Conservation (phyloP, 225 moss, liverwort and hornwort genomes). For the Bryoerythrophyllum caledonicum region DNA sequence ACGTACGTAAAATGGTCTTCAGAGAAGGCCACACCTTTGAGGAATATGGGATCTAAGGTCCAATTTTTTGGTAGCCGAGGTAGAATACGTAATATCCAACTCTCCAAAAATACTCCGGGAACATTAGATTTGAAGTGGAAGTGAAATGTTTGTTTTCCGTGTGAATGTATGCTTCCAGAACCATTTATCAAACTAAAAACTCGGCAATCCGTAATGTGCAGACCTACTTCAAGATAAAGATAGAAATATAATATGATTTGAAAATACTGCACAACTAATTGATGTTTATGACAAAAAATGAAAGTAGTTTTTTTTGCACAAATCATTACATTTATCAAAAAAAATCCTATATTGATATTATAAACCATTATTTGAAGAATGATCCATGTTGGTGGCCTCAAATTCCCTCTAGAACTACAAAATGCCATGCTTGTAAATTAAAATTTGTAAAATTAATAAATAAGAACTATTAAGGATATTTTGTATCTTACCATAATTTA, state of each 20-base stretch:
- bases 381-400: background rate
- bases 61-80: conserved; percentile 24
- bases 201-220: conserved; percentile 21
- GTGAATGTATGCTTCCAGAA: conserved; percentile 30
- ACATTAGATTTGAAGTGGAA: conserved; percentile 35
- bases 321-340: background rate
- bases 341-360: background rate
- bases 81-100: conserved; percentile 33
- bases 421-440: no score
- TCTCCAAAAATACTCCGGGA: conserved; percentile 41
- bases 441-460: no score
- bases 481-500: no score
- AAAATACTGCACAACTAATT: background rate
- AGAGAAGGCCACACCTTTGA: conserved; percentile 45
- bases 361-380: background rate
- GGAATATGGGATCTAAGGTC: conserved; percentile 42
- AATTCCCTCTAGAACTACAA: no score
- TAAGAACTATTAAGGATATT: no score
- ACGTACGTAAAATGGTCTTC: conserved; percentile 32
- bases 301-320: background rate
- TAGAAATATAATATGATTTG: background rate
- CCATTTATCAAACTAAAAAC: conserved; percentile 33
- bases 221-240: background rate
- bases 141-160: conserved; percentile 17
- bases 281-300: background rate